A percentile compares a stretch with the other conserved stretches of the same genome.
Conservation (phyloP, 768 basidiomycete genomes). For the Rubroboletus pulcherrimus region DNA sequence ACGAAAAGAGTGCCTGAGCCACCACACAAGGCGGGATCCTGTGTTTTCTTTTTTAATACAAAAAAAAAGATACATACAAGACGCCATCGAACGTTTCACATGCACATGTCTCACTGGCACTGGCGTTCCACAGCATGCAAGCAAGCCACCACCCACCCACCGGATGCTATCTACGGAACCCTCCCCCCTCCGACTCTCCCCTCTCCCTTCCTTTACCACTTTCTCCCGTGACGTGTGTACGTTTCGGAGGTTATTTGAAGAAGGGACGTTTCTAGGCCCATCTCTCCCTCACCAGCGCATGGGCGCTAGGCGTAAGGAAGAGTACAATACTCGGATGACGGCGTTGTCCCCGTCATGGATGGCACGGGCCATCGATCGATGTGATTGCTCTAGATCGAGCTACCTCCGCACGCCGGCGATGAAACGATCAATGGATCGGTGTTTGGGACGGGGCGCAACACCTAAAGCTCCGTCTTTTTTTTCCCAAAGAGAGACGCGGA, state of each 20-base stretch:
- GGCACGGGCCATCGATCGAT: constrained; percentile 18
- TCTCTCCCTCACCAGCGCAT: background rate
- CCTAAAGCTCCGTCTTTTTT: constrained; percentile 9
- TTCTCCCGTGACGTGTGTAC: constrained; percentile 10
- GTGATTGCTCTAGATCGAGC: constrained; percentile 16
- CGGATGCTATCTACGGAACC: background rate
- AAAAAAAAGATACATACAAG: background rate
- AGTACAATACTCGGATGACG: background rate
- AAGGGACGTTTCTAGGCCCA: background rate
- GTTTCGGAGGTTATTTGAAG: background rate
- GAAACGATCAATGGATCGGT: constrained; percentile 18
- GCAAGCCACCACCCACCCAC: background rate
- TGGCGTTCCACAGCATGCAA: constrained; percentile 5
- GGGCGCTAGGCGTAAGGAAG: background rate
- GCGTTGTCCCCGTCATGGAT: constrained; percentile 5
- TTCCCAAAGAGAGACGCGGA: constrained; percentile 2
- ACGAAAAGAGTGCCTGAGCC: background rate
- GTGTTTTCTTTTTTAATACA: background rate
- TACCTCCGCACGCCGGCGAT: constrained; percentile 21
- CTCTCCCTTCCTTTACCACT: background rate
- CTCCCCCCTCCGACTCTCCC: background rate
- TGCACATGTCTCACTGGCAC: background rate
- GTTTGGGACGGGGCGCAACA: background rate
- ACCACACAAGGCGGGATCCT: background rate
- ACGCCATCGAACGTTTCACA: constrained; percentile 2